These are phyloP conservation scores for Cyanidium caldarium DNA, from an alignment of 23 red algal species.

Conservation along the genomic window DNA sequence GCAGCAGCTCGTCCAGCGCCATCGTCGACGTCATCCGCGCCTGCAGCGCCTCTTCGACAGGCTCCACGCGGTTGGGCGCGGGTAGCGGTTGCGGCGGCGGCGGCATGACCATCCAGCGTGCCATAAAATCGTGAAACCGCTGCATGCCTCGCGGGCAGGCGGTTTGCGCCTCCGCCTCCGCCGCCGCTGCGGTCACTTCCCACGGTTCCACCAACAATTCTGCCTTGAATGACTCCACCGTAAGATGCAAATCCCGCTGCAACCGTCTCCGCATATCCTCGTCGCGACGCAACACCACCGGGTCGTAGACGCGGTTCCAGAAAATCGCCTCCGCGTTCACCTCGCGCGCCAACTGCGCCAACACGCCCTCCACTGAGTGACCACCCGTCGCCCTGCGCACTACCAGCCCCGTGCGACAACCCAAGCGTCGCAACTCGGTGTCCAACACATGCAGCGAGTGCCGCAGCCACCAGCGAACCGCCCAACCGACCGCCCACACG, in stretches of 20 bases:
- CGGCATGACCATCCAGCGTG: conserved; percentile 78
- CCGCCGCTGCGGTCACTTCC: conserved; percentile 20
- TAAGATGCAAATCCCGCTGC: conserved; percentile 12
- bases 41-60: conserved; percentile 8
- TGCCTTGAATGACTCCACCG: conserved; percentile 77
- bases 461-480: conserved; percentile 69
- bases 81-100: conserved; percentile 73
- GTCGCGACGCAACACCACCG: conserved; percentile 33
- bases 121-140: conserved; percentile 70
- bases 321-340: conserved; percentile 67
- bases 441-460: conserved; percentile 33
- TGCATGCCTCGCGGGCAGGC: background rate
- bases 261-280: conserved; percentile 32
- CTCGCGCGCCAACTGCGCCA: conserved; percentile 27
- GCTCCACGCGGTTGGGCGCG: conserved; percentile 17
- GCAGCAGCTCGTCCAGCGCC: conserved; percentile 29
- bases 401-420: conserved; percentile 30
- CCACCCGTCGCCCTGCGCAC: conserved; percentile 23
- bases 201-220: conserved; percentile 97
- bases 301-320: conserved; percentile 97
- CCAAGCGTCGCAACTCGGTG: conserved; percentile 36
- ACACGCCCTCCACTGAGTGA: conserved; percentile 15
- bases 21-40: no score
- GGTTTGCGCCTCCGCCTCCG: background rate
- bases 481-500: conserved; percentile 23